Conservation (phyloP, 495 filamentous ascomycete genomes). For the Trichoderma asperelloides region DNA sequence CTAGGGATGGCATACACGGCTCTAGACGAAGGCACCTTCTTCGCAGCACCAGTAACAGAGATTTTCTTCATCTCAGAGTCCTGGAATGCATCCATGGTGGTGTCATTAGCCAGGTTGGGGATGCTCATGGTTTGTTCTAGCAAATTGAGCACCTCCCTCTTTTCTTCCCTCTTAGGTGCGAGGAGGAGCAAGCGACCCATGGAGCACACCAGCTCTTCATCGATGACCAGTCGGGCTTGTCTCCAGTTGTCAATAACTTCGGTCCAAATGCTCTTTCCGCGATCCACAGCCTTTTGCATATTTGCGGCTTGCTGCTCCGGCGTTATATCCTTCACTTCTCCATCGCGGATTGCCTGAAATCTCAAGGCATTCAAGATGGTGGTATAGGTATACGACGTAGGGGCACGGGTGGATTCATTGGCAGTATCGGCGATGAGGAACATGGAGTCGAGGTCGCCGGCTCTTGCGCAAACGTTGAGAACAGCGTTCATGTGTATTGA, state of each 20-base stretch:
- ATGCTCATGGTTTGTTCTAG: conserved; percentile 70
- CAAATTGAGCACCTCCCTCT: conserved; percentile 60
- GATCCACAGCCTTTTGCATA: conserved; percentile 32
- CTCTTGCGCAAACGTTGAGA: conserved; percentile 64
- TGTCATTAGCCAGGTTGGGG: conserved; percentile 26
- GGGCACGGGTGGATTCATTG: conserved; percentile 46
- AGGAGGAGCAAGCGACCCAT: conserved; percentile 68
- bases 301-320: conserved; percentile 20
- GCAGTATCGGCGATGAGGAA: conserved; percentile 65
- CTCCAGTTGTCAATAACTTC: conserved; percentile 67
- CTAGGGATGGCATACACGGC: conserved; percentile 41
- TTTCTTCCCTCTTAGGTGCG: conserved; percentile 43
- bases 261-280: conserved; percentile 66
- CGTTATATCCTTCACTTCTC: conserved; percentile 13
- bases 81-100: conserved; percentile 9
- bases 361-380: conserved; percentile 68
- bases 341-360: conserved; percentile 12
- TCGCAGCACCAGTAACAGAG: background rate
- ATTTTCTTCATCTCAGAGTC: background rate
- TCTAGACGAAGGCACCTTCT: conserved; percentile 1
- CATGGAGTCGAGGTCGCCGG: conserved; percentile 62
- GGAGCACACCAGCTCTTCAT: conserved; percentile 61
- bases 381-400: conserved; percentile 66
- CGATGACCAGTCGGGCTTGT: conserved; percentile 55
- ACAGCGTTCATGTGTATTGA: conserved; percentile 82